phyloP scores from a whole-genome alignment of 1,139 yeast species.

The Candida mesenterica region DNA sequence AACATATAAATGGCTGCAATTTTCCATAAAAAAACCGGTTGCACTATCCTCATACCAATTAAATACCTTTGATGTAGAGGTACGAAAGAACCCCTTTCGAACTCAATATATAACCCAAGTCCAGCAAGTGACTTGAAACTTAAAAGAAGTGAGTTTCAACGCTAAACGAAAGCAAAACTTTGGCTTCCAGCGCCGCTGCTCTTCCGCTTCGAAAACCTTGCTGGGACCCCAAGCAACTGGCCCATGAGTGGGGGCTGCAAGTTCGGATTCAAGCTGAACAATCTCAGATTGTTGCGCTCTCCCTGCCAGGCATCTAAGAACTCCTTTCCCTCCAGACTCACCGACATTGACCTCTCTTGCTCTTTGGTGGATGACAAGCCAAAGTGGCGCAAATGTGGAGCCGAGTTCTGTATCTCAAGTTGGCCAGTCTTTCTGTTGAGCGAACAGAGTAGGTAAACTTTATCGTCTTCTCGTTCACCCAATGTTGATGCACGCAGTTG shows the following conservation, averaged over 20 bases:
- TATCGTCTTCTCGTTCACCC: conserved; percentile 10
- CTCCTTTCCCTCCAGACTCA: conserved; percentile 5
- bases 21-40: no score
- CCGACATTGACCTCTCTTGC: conserved; percentile 2
- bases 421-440: conserved; percentile 32
- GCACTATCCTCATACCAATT: no score
- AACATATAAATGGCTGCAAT: no score
- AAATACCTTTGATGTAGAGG: no score
- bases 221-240: conserved; percentile 9
- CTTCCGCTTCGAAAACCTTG: conserved; percentile 1
- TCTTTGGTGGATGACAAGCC: conserved; percentile 7
- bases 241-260: conserved; percentile 10
- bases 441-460: conserved; percentile 26
- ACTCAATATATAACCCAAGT: no score
- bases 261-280: conserved; percentile 6
- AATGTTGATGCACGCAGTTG: conserved; percentile 1
- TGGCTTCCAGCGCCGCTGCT: conserved; percentile 7
- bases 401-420: conserved; percentile 21
- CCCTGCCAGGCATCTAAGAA: conserved; percentile 11
- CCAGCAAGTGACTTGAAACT: no score
- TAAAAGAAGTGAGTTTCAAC: no score
- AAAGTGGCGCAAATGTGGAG: conserved; percentile 9
- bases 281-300: conserved; percentile 1
- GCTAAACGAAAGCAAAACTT: conserved; percentile 9
- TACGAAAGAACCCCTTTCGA: no score